phyloP scores from a whole-genome alignment of 2,329 filamentous ascomycete species.

The Trichoderma afroharzianum region DNA sequence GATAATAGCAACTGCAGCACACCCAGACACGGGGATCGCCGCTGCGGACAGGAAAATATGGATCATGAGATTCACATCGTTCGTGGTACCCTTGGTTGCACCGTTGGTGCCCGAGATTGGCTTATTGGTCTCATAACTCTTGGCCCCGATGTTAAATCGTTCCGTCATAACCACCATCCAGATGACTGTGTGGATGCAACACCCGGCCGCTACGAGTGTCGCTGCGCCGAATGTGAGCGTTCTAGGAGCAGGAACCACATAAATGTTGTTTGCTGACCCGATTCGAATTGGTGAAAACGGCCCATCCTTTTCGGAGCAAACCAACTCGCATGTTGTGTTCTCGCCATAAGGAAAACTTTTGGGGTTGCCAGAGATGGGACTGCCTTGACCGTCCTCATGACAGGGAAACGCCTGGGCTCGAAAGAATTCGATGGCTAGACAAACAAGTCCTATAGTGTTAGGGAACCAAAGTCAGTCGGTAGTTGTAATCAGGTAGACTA shows the following conservation, averaged over 20 bases:
- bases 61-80: conserved; percentile 52
- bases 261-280: conserved; percentile 57
- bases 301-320: conserved; percentile 42
- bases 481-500: not conserved
- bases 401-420: conserved; percentile 47
- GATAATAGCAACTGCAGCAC: conserved; percentile 56
- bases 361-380: conserved; percentile 32
- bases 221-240: conserved; percentile 55
- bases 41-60: conserved; percentile 51
- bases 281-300: conserved; percentile 54
- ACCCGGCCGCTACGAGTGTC: conserved; percentile 60
- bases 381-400: conserved; percentile 35
- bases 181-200: conserved; percentile 61
- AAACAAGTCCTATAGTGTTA: conserved; percentile 47
- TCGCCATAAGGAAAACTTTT: conserved; percentile 43
- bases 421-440: conserved; percentile 63
- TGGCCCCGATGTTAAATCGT: conserved; percentile 42
- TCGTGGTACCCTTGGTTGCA: conserved; percentile 50
- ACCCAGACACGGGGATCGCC: conserved; percentile 57
- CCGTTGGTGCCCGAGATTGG: conserved; percentile 52
- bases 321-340: conserved; percentile 42
- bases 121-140: conserved; percentile 33
- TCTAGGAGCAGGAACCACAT: conserved; percentile 56
- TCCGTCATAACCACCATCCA: conserved; percentile 60
- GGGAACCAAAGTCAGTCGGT: not conserved